Evolutionary conservation across 108 stramenopile genomes (phyloP), one percentile per base, ranked within the genome.

Genomic region (Fistulifera solaris): DNA sequence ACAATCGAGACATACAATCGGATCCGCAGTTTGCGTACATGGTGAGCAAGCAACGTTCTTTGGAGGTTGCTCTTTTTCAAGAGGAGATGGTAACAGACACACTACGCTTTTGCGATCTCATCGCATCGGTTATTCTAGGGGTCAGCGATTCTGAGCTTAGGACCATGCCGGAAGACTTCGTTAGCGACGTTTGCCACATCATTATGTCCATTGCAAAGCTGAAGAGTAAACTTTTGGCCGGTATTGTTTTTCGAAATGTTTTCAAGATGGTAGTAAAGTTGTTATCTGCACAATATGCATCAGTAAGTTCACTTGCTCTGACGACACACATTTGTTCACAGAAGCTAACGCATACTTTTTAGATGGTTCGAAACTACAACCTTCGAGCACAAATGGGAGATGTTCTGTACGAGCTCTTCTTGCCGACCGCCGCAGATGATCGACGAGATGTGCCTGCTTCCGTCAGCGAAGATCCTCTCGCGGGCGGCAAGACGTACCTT

Each of bases 371-470:
- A 13, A 92, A 89, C 63, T 94, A 94, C 71, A 95, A 97, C 61
- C 71, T 94, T 12, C 80, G 94, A n/a, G 96, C 94, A 19, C 89
- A 76, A 48, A 68, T 97, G n/a, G 96, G 93, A 4, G 87, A 94
- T 70, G 85, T 88, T 12, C 63, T 97, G 42, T 82, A 92, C 70
- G 81, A 90, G 47, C 60, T 88, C 54, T 98, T 82, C 67, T 72
- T 96, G 8, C 97, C 94, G 0, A 23, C 48, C 38, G 49, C 65
- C 40, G 58, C 54, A 17, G 59, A 68, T 26, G 38, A 56, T 28
- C 73, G 82, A 23, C 63, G 72, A 4, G 81, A 77, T 57, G 72
- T 85, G 21, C 85, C 81, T 18, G 25, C 59, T 55, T 76, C 71
- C 24, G 81, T 87, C 1, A 44, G 70, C 19, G 68, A 70, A 49